Evolutionary conservation across 2,329 filamentous ascomycete genomes (phyloP).

Genomic region (Colletotrichum sp.): DNA sequence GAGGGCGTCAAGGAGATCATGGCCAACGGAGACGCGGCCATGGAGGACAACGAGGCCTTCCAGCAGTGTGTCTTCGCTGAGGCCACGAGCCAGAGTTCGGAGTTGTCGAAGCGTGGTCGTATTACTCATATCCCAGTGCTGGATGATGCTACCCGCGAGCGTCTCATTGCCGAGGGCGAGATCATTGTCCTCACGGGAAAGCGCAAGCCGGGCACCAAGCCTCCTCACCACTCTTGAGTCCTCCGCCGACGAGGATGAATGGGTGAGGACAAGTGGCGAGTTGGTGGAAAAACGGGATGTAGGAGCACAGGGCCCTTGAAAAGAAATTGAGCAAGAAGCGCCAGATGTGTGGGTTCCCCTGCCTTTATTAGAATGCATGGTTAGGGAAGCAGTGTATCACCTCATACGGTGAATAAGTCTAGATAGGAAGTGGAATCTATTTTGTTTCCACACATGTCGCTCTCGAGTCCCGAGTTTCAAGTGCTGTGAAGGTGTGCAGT

Average conservation of each 20-base stretch:
- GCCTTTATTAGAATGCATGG: background rate
- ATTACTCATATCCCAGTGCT: background rate
- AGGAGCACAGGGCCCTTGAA: background rate
- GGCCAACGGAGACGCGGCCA: too few species aligned
- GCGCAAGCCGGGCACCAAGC: too few species aligned
- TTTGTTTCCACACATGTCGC: background rate
- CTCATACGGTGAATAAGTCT: background rate
- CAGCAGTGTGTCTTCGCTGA: too few species aligned
- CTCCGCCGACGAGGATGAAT: background rate
- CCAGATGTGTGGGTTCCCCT: background rate
- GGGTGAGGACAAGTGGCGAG: background rate
- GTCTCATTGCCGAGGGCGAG: background rate
- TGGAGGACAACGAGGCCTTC: too few species aligned
- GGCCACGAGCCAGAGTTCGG: too few species aligned
- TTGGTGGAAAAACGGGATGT: background rate
- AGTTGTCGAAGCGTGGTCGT: background rate
- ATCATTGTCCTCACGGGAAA: too few species aligned
- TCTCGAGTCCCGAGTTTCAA: background rate
- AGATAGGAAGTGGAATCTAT: background rate
- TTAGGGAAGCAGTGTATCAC: background rate
- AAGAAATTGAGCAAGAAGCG: background rate
- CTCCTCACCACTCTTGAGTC: too few species aligned
- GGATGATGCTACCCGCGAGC: background rate
- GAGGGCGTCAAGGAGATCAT: too few species aligned
- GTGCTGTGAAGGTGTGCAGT: background rate